These are phyloP conservation scores for Terana coerulea DNA, from an alignment of 768 basidiomycete genomes.

Conservation along the genomic window DNA sequence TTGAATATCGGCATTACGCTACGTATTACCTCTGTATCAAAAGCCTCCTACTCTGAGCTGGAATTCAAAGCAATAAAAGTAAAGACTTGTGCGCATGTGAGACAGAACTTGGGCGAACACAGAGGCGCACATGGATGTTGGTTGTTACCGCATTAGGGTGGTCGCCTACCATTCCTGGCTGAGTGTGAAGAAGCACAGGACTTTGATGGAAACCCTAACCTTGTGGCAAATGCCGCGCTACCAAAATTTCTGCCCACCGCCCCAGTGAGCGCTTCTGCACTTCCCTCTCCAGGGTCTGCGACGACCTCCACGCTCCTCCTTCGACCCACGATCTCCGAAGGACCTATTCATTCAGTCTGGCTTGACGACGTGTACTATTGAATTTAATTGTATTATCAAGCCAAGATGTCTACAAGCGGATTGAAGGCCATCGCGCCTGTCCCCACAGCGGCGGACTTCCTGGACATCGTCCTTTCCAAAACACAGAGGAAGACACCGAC, in stretches of 20 bases:
- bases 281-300: not conserved
- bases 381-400: conserved; percentile 2
- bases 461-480: conserved; percentile 90
- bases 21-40: too few species aligned
- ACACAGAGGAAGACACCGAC: conserved; percentile 98
- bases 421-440: conserved; percentile 99
- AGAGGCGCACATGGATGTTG: too few species aligned
- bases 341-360: conserved; percentile 10
- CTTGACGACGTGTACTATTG: conserved; percentile 2
- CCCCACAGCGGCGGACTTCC: conserved; percentile 90
- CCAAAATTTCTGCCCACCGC: conserved; percentile 4
- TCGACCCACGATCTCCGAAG: not conserved
- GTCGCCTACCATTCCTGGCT: too few species aligned
- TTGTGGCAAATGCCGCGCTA: not conserved
- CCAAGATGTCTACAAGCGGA: conserved; percentile 75
- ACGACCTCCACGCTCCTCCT: not conserved
- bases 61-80: too few species aligned
- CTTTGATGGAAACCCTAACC: conserved; percentile 7
- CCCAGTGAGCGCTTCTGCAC: too few species aligned
- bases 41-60: too few species aligned
- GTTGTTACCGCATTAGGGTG: too few species aligned
- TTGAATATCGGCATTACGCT: too few species aligned
- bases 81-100: too few species aligned
- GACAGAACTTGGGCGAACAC: too few species aligned
- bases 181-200: too few species aligned